Evolutionary conservation across 176 grass and related monocot genomes (phyloP), one percentile per base, ranked within the genome.

Genomic region (Areca catechu): DNA sequence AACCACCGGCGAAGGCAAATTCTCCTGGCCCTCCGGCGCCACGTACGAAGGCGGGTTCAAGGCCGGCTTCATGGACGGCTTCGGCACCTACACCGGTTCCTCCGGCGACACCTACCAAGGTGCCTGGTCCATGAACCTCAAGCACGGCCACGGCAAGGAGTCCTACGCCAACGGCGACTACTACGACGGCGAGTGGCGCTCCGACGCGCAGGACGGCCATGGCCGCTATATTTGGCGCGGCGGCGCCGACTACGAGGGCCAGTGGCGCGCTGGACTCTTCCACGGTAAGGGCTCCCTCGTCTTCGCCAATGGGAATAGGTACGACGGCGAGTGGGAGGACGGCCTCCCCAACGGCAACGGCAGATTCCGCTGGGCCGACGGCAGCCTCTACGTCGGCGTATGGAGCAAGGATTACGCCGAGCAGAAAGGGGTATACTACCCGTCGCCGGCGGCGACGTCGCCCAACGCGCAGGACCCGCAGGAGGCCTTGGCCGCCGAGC

Each of bases 251-350:
- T 67, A 67, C 65, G n/a, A 37, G 1, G 65, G 65, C 25, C 65
- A 43, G 4, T 67, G 51, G 65, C 27, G 25, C 5, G 65, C 27
- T 51, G 65, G 65, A 4, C 51, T 67, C 27, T 34, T 67, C 27
- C 65, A 67, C 3, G 52, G 52, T 27, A 17, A 51, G 1, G 65
- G 65, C 4, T 34, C 24, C 51, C n/a, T 67, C 17, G 19, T 55
- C 51, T 55, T 20, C 5, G 51, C 65, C 22, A 67, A 67, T 37
- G 51, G 65, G 51, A 67, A 55, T 24, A 24, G 77, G 58, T 98
- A 85, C 67, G 84, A 98, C 50, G 93, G 93, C 71, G 80, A 73
- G 1, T 98, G 93, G 93, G 82, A 98, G 56, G 81, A 89, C 24
- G 93, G 93, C 28, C 76, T 63, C 54, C 93, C 93, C 28, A 68